Conservation (phyloP, 106 monocot genomes). For the Dendrobium catenatum region DNA sequence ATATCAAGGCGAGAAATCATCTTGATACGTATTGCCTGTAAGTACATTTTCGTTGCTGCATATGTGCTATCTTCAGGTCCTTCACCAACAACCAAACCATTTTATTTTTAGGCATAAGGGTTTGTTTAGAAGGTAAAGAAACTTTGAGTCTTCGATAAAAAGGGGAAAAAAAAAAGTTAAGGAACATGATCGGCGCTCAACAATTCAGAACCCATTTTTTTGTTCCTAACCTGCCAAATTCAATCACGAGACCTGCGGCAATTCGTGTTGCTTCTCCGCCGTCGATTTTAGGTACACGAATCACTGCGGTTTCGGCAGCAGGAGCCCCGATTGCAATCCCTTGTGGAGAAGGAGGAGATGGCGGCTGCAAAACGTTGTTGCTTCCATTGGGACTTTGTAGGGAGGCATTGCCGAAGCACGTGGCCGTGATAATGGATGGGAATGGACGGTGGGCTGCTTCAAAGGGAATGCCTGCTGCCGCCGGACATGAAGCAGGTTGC, state of each 20-base stretch:
- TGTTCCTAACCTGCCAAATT: background rate
- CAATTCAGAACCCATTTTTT: background rate
- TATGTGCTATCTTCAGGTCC: too few relatives aligned
- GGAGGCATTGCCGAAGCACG: conserved; percentile 41
- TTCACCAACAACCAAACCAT: too few relatives aligned
- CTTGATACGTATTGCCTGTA: too few relatives aligned
- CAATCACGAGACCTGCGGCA: background rate
- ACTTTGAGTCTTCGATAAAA: background rate
- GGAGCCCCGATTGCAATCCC: background rate
- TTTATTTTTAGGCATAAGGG: too few relatives aligned
- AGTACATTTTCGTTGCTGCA: too few relatives aligned
- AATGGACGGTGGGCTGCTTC: conserved; percentile 42
- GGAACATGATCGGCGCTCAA: background rate
- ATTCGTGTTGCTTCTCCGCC: background rate
- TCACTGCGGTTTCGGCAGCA: background rate
- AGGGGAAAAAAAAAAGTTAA: background rate
- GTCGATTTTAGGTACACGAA: background rate
- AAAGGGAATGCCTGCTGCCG: conserved; percentile 23
- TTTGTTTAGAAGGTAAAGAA: too few relatives aligned
- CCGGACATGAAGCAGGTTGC: conserved; percentile 62
- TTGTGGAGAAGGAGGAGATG: background rate
- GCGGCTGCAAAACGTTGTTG: background rate
- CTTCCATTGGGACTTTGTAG: conserved; percentile 19
- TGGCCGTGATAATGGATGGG: conserved; percentile 59
- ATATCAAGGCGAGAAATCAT: too few relatives aligned